Percentiles rank a stretch among this genome's conserved stretches.
These are phyloP conservation scores for Inga laurina DNA, from an alignment of 306 rosid genomes.

Conservation along the genomic window DNA sequence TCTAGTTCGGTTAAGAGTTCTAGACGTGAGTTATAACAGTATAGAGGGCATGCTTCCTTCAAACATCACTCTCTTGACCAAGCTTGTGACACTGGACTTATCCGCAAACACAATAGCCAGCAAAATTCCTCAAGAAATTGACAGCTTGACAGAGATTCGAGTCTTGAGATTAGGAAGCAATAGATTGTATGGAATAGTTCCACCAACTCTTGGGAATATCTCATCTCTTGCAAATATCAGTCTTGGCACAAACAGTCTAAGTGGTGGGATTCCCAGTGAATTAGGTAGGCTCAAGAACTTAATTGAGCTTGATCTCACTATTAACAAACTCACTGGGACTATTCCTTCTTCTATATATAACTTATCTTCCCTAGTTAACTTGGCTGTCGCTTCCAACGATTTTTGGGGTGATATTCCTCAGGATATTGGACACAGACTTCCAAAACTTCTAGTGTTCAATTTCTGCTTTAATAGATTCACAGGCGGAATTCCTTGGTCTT, in stretches of 20 bases:
- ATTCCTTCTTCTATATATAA: constrained; percentile 57
- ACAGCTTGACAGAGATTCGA: constrained; percentile 29
- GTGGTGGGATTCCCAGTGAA: constrained; percentile 58
- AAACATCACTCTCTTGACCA: constrained; percentile 41
- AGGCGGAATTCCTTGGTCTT: constrained; percentile 60
- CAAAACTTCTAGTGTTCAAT: constrained; percentile 57
- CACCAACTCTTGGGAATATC: constrained; percentile 57
- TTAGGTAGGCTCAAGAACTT: constrained; percentile 54
- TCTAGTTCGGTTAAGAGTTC: constrained; percentile 43
- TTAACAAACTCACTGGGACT: constrained; percentile 60
- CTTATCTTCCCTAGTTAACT: constrained; percentile 53
- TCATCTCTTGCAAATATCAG: constrained; percentile 53
- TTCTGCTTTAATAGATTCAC: constrained; percentile 37
- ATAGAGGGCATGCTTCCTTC: constrained; percentile 50
- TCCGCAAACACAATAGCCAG: constrained; percentile 20
- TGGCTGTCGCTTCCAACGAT: constrained; percentile 63
- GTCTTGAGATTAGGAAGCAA: neutral
- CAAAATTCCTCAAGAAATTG: constrained; percentile 43
- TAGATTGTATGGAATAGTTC: constrained; percentile 12
- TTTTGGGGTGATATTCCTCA: constrained; percentile 71
- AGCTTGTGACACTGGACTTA: constrained; percentile 53
- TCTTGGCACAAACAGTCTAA: constrained; percentile 57
- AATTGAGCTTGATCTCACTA: constrained; percentile 53
- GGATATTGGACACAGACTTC: constrained; percentile 56
- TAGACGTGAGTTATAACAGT: constrained; percentile 58